Evolutionary conservation across 2,329 filamentous ascomycete species (phyloP), one percentile per base, ranked within the genome.

Genomic region (Stylonectria norvegica): DNA sequence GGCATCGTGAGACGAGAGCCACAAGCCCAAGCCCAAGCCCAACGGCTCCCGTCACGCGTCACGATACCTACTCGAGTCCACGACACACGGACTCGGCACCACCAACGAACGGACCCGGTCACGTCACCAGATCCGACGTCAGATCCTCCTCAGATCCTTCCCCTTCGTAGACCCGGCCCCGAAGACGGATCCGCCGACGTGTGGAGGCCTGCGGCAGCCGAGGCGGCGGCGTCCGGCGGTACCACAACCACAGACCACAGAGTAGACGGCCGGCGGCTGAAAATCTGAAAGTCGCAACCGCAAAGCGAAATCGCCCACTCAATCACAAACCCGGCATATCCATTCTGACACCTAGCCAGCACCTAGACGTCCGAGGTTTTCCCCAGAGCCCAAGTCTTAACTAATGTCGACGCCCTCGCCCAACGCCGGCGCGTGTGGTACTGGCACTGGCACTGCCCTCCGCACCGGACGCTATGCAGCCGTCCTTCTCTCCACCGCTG

Each of bases 401-500:
- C 7, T 20, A 20, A 35, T 37, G 37, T 33, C 31, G 25, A 38
- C 33, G 27, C 25, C 32, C 23, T 45, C 46, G 40, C 35, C 29
- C 3, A 33, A 23, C 23, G 17, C 23, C 17, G 17, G 27, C 15
- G 33, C 38, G 14, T 51, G 33, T 20, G 54, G 54, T 18, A 51
- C 18, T 23, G 54, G 54, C 42, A 22, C 57, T 20, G 54, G 54
- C 20, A 51, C 18, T 23, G 54, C 54, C 42, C 27, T 57, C 48
- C 54, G 52, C 38, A 38, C 40, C 15, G 54, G 54, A 20, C 47
- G 48, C 5, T 57, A 57, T 39, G 45, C 50, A 25, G 45, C 54
- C 18, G 44, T 57, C 36, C 43, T 57, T 14, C 47, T 57, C 30
- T 50, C 49, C 14, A 18, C 30, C 30, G 8, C 7, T 7, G n/a